These are phyloP conservation scores for Leccinum pachyderme DNA, from an alignment of 1,284 basidiomycete genomes.

Conservation along the genomic window DNA sequence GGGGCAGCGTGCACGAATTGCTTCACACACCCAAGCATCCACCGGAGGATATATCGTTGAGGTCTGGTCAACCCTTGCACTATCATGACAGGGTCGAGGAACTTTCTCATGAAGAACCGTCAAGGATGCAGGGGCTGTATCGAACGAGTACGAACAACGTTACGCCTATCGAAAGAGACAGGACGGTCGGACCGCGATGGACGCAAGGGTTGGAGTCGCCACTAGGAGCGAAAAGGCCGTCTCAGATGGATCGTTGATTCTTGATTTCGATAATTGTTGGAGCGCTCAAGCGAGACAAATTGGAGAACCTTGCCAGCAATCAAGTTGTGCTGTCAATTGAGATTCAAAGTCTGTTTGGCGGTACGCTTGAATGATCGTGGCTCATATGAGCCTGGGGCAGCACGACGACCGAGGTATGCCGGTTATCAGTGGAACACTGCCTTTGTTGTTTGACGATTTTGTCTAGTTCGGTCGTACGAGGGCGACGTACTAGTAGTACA, in stretches of 20 bases:
- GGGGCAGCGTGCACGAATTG: constrained; percentile 36
- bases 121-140: constrained; percentile 12
- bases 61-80: constrained; percentile 6
- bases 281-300: background rate
- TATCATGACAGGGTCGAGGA: constrained; percentile 20
- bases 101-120: constrained; percentile 14
- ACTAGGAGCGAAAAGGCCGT: constrained; percentile 25
- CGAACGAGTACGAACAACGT: constrained; percentile 19
- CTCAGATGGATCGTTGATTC: constrained; percentile 16
- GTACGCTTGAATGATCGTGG: background rate
- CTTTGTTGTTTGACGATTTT: background rate
- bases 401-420: constrained; percentile 4
- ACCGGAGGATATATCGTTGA: constrained; percentile 17
- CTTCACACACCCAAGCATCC: constrained; percentile 49
- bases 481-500: background rate
- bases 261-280: constrained; percentile 11
- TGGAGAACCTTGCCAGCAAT: background rate
- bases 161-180: constrained; percentile 28
- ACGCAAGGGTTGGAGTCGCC: constrained; percentile 30
- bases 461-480: background rate
- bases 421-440: background rate
- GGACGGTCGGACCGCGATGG: constrained; percentile 15
- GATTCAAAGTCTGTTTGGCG: constrained; percentile 3
- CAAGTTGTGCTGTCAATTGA: background rate
- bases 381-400: background rate